These are phyloP conservation scores for Teratosphaeria viscida DNA, from an alignment of 2,329 filamentous ascomycete species.

Conservation along the genomic window DNA sequence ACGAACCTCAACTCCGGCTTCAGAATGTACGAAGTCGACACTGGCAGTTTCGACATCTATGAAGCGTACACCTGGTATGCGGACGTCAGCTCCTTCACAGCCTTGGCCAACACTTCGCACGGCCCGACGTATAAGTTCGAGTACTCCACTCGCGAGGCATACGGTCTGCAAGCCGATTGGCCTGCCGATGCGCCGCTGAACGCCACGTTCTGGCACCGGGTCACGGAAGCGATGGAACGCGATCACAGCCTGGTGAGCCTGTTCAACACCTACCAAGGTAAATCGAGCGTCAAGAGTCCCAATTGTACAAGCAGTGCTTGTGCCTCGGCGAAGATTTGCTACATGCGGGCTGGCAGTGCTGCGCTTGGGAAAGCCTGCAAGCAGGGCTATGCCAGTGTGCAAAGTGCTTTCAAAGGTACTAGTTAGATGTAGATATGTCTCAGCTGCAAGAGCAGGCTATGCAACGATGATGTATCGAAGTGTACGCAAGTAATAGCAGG, in stretches of 20 bases:
- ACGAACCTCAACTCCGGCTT: slow-evolving; percentile 46
- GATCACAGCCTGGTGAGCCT: slow-evolving; percentile 39
- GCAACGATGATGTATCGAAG: too few species aligned
- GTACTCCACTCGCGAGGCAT: slow-evolving; percentile 43
- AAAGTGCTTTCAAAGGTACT: slow-evolving; percentile 26
- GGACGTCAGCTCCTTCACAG: slow-evolving; percentile 38
- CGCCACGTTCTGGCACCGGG: slow-evolving; percentile 49
- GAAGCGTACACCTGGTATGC: slow-evolving; percentile 45
- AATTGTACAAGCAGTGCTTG: slow-evolving; percentile 44
- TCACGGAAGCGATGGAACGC: slow-evolving; percentile 47
- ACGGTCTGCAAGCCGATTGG: slow-evolving; percentile 36
- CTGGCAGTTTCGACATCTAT: slow-evolving; percentile 43
- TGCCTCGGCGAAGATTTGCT: slow-evolving; percentile 46
- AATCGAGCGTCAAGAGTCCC: slow-evolving; percentile 40
- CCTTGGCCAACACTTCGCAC: slow-evolving; percentile 22
- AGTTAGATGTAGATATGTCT: not conserved
- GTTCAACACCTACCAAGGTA: slow-evolving; percentile 45
- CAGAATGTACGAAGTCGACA: slow-evolving; percentile 46
- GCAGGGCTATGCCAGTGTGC: slow-evolving; percentile 39
- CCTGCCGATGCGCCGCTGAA: slow-evolving; percentile 42
- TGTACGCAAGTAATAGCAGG: too few species aligned
- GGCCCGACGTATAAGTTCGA: slow-evolving; percentile 42
- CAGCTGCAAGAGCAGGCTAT: too few species aligned
- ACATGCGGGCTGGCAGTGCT: slow-evolving; percentile 47
- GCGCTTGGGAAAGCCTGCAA: slow-evolving; percentile 42